Evolutionary conservation across 345 rosid species (phyloP).

Genomic region (Murraya koenigii): DNA sequence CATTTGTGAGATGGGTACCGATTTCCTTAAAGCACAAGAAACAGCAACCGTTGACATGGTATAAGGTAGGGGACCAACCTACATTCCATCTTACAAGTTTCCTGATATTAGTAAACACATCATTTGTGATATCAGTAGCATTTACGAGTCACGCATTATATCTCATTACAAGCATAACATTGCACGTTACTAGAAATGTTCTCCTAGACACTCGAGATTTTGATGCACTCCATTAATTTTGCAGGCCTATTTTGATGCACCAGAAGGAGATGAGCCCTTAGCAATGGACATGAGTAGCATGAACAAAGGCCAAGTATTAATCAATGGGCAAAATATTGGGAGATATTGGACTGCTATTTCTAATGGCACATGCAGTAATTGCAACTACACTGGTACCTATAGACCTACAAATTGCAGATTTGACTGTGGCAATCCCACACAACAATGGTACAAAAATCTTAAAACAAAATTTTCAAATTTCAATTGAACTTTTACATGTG

Average conservation of each 20-base stretch:
- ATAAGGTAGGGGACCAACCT: slow-evolving; percentile 47
- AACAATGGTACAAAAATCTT: slow-evolving; percentile 40
- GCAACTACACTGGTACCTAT: slow-evolving; percentile 39
- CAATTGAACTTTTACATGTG: not conserved
- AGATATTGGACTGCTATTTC: slow-evolving; percentile 50
- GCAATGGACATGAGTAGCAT: slow-evolving; percentile 57
- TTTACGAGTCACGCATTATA: too few species aligned
- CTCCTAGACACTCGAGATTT: not conserved
- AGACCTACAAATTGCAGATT: slow-evolving; percentile 41
- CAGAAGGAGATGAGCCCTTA: slow-evolving; percentile 47
- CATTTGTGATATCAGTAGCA: not conserved
- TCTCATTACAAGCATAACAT: not conserved
- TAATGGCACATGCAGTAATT: slow-evolving; percentile 41
- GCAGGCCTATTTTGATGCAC: slow-evolving; percentile 48
- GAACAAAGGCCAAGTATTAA: slow-evolving; percentile 60
- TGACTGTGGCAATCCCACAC: slow-evolving; percentile 59
- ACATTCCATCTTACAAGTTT: not conserved
- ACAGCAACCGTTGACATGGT: slow-evolving; percentile 69
- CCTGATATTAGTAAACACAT: not conserved
- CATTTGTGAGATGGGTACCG: slow-evolving; percentile 53
- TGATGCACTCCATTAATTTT: not conserved
- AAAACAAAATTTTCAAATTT: not conserved
- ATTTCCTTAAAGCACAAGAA: slow-evolving; percentile 35
- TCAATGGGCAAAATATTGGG: slow-evolving; percentile 52
- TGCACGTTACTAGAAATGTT: not conserved